Evolutionary conservation across 2,329 filamentous ascomycete genomes (phyloP).

Genomic region (Trichothecium roseum): DNA sequence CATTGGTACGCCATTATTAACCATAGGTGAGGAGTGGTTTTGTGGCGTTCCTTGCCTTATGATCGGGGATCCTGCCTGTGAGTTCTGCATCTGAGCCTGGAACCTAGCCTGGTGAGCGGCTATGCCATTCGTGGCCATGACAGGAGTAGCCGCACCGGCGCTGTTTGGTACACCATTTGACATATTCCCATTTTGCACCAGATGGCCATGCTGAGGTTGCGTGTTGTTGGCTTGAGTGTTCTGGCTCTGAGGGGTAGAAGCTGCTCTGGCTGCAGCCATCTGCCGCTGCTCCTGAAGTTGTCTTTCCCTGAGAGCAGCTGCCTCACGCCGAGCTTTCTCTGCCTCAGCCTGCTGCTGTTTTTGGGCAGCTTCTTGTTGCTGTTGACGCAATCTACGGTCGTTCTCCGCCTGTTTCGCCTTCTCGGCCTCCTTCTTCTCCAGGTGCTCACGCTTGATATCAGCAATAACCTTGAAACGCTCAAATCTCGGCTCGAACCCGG

Average conservation of each 20-base stretch:
- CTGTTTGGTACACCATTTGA: conserved; percentile 18
- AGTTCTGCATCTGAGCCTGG: conserved; percentile 47
- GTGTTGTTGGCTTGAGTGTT: conserved; percentile 12
- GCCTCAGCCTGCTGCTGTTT: conserved; percentile 31
- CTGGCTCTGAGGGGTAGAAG: conserved; percentile 8
- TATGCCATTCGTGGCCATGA: conserved; percentile 19
- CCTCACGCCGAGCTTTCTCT: conserved; percentile 28
- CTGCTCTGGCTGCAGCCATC: conserved; percentile 17
- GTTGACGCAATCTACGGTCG: conserved; percentile 39
- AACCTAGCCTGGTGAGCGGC: conserved; percentile 29
- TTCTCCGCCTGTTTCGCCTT: conserved; percentile 57
- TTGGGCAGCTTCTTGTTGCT: conserved; percentile 32
- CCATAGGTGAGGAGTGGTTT: conserved; percentile 55
- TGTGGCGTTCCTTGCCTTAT: conserved; percentile 53
- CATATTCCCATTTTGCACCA: conserved; percentile 17
- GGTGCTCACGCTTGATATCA: conserved; percentile 68
- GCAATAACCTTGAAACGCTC: conserved; percentile 87
- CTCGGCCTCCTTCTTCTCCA: conserved; percentile 67
- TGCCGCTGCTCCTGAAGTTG: conserved; percentile 23
- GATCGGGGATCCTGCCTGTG: conserved; percentile 58
- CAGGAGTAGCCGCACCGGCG: too few relatives aligned
- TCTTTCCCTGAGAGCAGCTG: conserved; percentile 22
- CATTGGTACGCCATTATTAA: conserved; percentile 46
- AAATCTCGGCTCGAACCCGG: conserved; percentile 77
- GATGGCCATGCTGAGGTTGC: conserved; percentile 12